These are phyloP conservation scores for Wickerhamiella dianesei DNA, from an alignment of 805 yeast species.

Conservation along the genomic window DNA sequence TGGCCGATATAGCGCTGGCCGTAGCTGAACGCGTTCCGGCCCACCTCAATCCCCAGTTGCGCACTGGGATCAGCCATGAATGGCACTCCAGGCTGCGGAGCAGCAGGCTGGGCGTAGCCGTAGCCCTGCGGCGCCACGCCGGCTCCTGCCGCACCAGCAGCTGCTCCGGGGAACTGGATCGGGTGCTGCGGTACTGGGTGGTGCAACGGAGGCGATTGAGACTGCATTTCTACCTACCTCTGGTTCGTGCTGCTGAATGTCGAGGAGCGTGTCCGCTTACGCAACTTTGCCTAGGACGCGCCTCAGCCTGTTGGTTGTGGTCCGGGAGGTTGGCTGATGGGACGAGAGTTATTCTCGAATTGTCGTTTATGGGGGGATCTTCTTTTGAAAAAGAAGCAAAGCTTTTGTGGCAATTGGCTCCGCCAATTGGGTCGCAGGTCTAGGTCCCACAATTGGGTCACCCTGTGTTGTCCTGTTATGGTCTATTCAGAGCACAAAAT, in stretches of 20 bases:
- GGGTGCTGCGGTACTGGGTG: conserved; percentile 36
- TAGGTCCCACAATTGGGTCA: too few relatives aligned
- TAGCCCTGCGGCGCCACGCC: neutral
- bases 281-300: too few relatives aligned
- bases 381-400: too few relatives aligned
- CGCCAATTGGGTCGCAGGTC: too few relatives aligned
- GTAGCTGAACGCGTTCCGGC: conserved; percentile 69
- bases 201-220: conserved; percentile 28
- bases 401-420: too few relatives aligned
- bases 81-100: conserved; percentile 10
- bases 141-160: conserved; percentile 2
- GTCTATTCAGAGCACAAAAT: too few relatives aligned
- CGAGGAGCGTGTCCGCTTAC: neutral
- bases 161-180: conserved; percentile 24
- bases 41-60: conserved; percentile 75
- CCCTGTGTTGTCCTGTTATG: too few relatives aligned
- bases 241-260: neutral
- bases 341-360: too few relatives aligned
- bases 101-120: conserved; percentile 16
- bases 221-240: neutral
- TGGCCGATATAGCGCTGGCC: conserved; percentile 70
- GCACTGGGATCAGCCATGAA: conserved; percentile 53
- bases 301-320: too few relatives aligned
- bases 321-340: too few relatives aligned
- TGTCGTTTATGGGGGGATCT: too few relatives aligned